These are phyloP conservation scores for Salvia sclarea DNA, from an alignment of 305 asterid genomes.

Conservation along the genomic window DNA sequence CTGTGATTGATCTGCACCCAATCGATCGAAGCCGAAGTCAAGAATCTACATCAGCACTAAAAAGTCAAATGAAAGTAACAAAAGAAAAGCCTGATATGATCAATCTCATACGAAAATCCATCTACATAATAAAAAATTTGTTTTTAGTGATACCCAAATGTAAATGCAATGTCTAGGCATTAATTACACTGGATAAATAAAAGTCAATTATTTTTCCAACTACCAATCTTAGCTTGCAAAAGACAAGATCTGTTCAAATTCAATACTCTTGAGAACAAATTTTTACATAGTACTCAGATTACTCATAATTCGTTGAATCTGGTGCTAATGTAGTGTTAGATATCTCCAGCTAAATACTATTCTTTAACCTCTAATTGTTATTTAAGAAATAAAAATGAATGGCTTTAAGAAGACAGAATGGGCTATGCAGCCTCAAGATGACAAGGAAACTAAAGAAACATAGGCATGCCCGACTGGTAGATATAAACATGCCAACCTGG, in stretches of 20 bases:
- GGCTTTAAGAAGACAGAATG: not conserved
- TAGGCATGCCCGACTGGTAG: constrained; percentile 9
- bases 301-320: not conserved
- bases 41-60: constrained; percentile 64
- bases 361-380: not conserved
- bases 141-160: constrained; percentile 16
- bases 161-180: constrained; percentile 10
- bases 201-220: constrained; percentile 16
- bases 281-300: constrained; percentile 5
- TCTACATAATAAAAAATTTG: not conserved
- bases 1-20: constrained; percentile 96
- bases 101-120: not conserved
- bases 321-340: constrained; percentile 11
- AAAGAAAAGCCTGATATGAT: constrained; percentile 26
- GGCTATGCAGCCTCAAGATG: constrained; percentile 12
- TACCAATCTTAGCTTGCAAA: constrained; percentile 17
- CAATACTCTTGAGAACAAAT: not conserved
- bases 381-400: too few relatives aligned
- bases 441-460: constrained; percentile 17
- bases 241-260: not conserved
- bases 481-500: constrained; percentile 8
- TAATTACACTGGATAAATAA: constrained; percentile 2
- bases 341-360: not conserved
- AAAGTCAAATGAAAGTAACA: constrained; percentile 33
- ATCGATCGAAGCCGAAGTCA: constrained; percentile 93